These are phyloP conservation scores for Jatropha curcas DNA, from an alignment of 345 rosid species.

Conservation along the genomic window DNA sequence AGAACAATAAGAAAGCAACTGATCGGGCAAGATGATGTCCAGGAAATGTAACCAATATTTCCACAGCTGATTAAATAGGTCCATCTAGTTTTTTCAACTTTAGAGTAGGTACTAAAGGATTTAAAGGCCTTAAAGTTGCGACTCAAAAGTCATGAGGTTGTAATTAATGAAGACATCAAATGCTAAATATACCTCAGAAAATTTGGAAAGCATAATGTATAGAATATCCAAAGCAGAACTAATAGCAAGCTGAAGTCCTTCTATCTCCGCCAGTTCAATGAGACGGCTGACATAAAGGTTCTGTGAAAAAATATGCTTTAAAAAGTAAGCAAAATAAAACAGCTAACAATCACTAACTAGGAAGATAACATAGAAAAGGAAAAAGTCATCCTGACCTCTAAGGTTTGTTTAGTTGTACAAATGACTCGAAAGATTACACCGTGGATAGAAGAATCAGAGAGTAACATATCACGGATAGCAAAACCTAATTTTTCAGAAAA, in stretches of 20 bases:
- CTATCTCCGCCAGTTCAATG: conserved; percentile 66
- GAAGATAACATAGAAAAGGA: conserved; percentile 12
- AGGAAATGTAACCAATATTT: neutral
- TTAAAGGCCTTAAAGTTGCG: neutral
- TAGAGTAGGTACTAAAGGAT: neutral
- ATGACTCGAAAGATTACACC: conserved; percentile 60
- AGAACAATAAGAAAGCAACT: neutral
- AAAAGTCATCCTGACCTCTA: conserved; percentile 65
- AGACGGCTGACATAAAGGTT: conserved; percentile 63
- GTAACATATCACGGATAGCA: conserved; percentile 60
- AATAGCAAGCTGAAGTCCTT: conserved; percentile 81
- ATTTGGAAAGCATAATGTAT: conserved; percentile 54
- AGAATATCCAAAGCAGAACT: conserved; percentile 69
- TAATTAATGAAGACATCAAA: neutral
- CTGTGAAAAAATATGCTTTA: conserved; percentile 39
- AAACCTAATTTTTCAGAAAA: conserved; percentile 54
- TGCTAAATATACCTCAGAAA: conserved; percentile 53
- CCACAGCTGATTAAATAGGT: neutral
- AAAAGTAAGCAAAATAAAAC: conserved; percentile 17
- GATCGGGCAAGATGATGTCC: neutral
- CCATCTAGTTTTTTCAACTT: neutral
- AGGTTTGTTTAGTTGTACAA: conserved; percentile 65
- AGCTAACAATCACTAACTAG: neutral
- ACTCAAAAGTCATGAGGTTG: neutral
- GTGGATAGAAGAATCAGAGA: conserved; percentile 81